Percentiles rank a stretch among this genome's conserved stretches.
phyloP scores from a whole-genome alignment of 352 stramenopile species.

The Globisporangium sylvaticum region DNA sequence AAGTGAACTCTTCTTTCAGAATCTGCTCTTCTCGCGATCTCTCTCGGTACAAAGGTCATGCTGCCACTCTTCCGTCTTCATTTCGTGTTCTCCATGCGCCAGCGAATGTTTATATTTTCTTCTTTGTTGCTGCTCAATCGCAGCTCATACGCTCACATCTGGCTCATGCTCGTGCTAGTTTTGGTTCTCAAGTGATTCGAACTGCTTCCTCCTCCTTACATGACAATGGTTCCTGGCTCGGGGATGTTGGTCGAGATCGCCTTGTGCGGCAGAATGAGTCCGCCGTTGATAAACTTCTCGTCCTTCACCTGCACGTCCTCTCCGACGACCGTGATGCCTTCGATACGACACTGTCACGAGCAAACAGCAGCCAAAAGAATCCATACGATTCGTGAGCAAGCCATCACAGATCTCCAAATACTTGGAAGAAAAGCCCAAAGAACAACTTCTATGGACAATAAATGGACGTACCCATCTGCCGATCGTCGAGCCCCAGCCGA shows the following conservation, averaged over 20 bases:
- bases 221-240: constrained; percentile 86
- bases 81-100: not conserved
- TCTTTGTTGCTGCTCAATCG: not conserved
- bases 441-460: no score
- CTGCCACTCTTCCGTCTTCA: not conserved
- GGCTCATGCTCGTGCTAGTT: not conserved
- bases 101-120: not conserved
- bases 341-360: constrained; percentile 67
- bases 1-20: not conserved
- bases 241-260: constrained; percentile 83
- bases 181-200: not conserved
- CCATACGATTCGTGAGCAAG: not conserved
- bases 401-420: not conserved
- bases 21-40: not conserved
- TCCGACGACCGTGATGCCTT: constrained; percentile 80
- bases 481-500: constrained; percentile 86
- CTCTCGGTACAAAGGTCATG: not conserved
- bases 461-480: constrained; percentile 66
- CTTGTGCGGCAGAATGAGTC: constrained; percentile 86
- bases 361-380: not conserved
- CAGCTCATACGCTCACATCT: not conserved
- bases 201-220: constrained; percentile 33
- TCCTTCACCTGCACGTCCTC: constrained; percentile 88
- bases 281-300: constrained; percentile 87
- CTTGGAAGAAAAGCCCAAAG: not conserved